phyloP scores from a whole-genome alignment of 208 protist genomes.

The Trypanosoma brucei region DNA sequence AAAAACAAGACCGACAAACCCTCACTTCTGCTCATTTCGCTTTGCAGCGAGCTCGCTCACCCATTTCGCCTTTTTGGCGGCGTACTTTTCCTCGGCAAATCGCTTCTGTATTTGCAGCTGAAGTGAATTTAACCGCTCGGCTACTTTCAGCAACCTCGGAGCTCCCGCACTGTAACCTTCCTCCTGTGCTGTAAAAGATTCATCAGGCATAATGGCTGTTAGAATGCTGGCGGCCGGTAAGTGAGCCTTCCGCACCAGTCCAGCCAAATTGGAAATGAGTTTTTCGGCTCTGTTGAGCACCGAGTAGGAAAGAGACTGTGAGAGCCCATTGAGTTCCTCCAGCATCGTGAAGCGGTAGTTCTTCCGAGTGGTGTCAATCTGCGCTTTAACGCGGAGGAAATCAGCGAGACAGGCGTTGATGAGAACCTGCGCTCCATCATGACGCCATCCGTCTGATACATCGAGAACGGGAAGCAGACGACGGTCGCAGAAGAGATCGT shows the following conservation, averaged over 20 bases:
- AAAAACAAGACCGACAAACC: too few relatives aligned
- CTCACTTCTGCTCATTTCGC: slow-evolving; percentile 2
- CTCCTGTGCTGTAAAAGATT: slow-evolving; percentile 22
- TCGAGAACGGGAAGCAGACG: slow-evolving; percentile 76
- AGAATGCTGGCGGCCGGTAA: slow-evolving; percentile 51
- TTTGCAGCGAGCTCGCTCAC: slow-evolving; percentile 11
- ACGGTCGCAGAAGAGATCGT: slow-evolving; percentile 80
- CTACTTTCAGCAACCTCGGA: slow-evolving; percentile 53
- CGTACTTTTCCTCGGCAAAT: slow-evolving; percentile 26
- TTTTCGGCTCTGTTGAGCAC: slow-evolving; percentile 72
- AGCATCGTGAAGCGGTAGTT: slow-evolving; percentile 85
- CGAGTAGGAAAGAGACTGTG: slow-evolving; percentile 78
- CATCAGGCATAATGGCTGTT: slow-evolving; percentile 58
- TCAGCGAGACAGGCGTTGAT: slow-evolving; percentile 85
- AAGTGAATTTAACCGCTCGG: slow-evolving; percentile 52
- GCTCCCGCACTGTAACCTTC: slow-evolving; percentile 54
- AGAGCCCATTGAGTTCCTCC: slow-evolving; percentile 87
- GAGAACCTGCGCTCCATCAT: slow-evolving; percentile 80
- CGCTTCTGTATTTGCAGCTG: slow-evolving; percentile 79
- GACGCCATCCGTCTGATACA: slow-evolving; percentile 75
- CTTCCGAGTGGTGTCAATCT: slow-evolving; percentile 70
- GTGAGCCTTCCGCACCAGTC: slow-evolving; percentile 44
- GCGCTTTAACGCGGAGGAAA: slow-evolving; percentile 78
- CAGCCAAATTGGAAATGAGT: slow-evolving; percentile 70
- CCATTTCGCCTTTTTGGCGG: slow-evolving; percentile 21